Evolutionary conservation across 306 rosid species (phyloP), one percentile per base, ranked within the genome.

Genomic region (Adenanthera pavonina): DNA sequence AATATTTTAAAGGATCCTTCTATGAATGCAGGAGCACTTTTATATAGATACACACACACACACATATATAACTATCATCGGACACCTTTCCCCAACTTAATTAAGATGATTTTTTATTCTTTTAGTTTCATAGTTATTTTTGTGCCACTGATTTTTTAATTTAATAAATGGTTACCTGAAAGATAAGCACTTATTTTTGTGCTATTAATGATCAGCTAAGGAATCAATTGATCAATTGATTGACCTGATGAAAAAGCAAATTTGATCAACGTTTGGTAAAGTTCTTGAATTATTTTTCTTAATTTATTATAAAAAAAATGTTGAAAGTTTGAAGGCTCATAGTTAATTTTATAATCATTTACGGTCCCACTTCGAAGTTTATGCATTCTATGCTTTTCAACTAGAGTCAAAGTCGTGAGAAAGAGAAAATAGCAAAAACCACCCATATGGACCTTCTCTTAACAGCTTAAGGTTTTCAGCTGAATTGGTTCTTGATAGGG

Each of bases 331-430:
- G 59, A 61, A 25, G 30, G 30, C 30, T 25, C 30, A 25, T 25
- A 14, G 54, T 17, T n/a, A 25, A 35, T n/a, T 49, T 30, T 13
- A 60, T 33, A 69, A 57, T 82, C 25, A 72, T 54, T 40, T 52
- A 33, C 15, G 40, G 70, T 51, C 57, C 51, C 68, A 72, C 66
- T 16, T 48, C 80, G 51, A 80, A 19, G 78, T 40, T 34, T 65
- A 19, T 53, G 77, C 35, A 35, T 53, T 10, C n/a, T 6, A 48
- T 48, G 44, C 44, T 49, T 49, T 49, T 49, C 15, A 49, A 17
- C 54, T 49, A 49, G 54, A 12, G 54, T 49, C 54, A 12, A 49
- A 12, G 54, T 16, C 14, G 54, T 49, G 16, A 4, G 20, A 15
- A 4, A 52, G 19, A 52, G 59, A 52, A 15, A 52, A 52, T 52